Evolutionary conservation across 2,329 filamentous ascomycete genomes (phyloP).

Genomic region (Pestalotiopsis sp.): DNA sequence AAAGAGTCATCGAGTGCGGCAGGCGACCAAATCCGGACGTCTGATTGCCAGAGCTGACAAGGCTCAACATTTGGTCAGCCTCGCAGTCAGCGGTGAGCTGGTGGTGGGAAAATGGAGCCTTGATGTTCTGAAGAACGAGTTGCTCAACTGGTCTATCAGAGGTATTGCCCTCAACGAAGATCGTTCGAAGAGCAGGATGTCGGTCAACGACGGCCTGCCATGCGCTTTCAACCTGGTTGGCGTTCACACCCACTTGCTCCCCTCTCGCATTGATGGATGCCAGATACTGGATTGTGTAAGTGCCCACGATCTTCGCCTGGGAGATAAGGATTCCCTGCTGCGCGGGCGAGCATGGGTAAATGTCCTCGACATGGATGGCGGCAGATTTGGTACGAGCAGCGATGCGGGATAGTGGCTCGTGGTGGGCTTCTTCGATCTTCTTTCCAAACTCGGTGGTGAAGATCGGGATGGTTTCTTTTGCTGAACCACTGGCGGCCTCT

Average conservation of each 20-base stretch:
- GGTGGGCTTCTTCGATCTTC: not conserved
- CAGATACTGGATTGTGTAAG: slow-evolving; percentile 5
- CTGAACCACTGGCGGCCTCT: not conserved
- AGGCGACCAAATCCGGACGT: not conserved
- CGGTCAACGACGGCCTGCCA: slow-evolving; percentile 12
- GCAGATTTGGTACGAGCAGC: not conserved
- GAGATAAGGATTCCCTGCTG: slow-evolving; percentile 9
- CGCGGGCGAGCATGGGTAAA: slow-evolving; percentile 7
- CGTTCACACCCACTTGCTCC: not conserved
- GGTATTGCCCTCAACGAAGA: slow-evolving; percentile 13
- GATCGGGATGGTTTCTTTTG: not conserved
- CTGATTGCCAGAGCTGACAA: not conserved
- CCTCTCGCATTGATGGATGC: not conserved
- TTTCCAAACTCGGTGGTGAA: not conserved
- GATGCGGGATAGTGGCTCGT: not conserved
- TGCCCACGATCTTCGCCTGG: not conserved
- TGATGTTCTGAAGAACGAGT: slow-evolving; percentile 11
- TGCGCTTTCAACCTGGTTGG: not conserved
- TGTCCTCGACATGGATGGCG: slow-evolving; percentile 1
- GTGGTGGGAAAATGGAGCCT: not conserved
- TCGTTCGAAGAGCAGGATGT: slow-evolving; percentile 9
- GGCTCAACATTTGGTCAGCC: not conserved
- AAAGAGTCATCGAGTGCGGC: slow-evolving; percentile 5
- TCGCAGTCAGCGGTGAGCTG: not conserved
- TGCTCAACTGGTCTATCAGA: slow-evolving; percentile 9